These are phyloP conservation scores for Rubia yunnanensis DNA, from an alignment of 257 asterid genomes.

Conservation along the genomic window DNA sequence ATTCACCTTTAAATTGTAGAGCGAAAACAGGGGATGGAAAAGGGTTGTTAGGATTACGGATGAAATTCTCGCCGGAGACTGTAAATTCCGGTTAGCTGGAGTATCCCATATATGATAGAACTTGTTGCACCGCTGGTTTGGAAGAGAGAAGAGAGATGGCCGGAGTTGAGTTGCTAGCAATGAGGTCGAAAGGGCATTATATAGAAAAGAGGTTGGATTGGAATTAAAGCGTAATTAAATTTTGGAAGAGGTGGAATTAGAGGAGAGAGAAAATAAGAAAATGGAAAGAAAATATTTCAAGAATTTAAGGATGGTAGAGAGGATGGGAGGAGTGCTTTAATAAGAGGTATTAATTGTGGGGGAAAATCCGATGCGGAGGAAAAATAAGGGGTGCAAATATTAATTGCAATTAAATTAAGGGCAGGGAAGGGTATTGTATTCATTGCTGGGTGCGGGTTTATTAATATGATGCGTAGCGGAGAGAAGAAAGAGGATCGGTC, in stretches of 20 bases:
- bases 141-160: neutral
- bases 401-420: constrained; percentile 43
- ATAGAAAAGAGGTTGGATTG: constrained; percentile 21
- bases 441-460: constrained; percentile 42
- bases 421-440: constrained; percentile 40
- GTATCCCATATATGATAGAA: neutral
- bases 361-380: constrained; percentile 38
- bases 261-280: neutral
- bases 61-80: neutral
- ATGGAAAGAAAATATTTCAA: no score
- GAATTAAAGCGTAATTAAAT: constrained; percentile 1
- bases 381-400: constrained; percentile 40
- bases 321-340: no score
- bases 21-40: neutral
- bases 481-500: neutral
- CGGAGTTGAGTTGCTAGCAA: constrained; percentile 12
- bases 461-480: neutral
- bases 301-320: neutral
- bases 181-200: constrained; percentile 23
- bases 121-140: neutral
- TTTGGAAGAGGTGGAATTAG: neutral
- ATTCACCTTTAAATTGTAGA: neutral
- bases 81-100: neutral
- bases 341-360: constrained; percentile 38
- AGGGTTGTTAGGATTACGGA: neutral